phyloP scores from a whole-genome alignment of 345 rosid genomes.

The Brassica juncea region DNA sequence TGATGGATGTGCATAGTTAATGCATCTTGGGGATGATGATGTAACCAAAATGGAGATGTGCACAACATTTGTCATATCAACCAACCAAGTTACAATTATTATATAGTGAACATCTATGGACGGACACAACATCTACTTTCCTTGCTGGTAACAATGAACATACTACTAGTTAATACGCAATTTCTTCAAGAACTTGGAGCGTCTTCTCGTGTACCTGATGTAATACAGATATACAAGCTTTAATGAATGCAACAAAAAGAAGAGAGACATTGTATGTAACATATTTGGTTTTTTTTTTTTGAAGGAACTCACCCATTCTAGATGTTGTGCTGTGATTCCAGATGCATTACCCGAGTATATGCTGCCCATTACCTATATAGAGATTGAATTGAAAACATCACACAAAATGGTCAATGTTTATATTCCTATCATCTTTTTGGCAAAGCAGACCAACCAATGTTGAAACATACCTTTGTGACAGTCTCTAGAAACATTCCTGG shows the following conservation, averaged over 20 bases:
- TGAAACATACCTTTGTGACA: neutral
- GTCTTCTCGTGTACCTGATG: slow-evolving; percentile 85
- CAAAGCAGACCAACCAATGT: neutral
- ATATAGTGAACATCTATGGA: slow-evolving; percentile 9
- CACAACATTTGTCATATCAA: neutral
- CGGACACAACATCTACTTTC: neutral
- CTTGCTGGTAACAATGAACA: slow-evolving; percentile 3
- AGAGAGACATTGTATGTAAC: neutral
- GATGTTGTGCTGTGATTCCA: slow-evolving; percentile 90
- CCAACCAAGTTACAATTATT: neutral
- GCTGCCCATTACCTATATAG: slow-evolving; percentile 81
- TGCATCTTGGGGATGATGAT: neutral
- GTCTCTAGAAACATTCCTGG: slow-evolving; percentile 1
- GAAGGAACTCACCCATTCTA: slow-evolving; percentile 77
- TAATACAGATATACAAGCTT: slow-evolving; percentile 7
- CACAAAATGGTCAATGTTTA: neutral
- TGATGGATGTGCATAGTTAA: neutral
- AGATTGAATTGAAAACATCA: slow-evolving; percentile 23
- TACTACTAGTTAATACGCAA: slow-evolving; percentile 55
- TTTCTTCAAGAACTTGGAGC: slow-evolving; percentile 81
- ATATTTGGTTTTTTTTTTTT: neutral
- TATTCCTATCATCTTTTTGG: neutral
- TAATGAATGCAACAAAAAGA: neutral
- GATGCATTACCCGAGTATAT: slow-evolving; percentile 76
- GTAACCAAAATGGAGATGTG: neutral